These are phyloP conservation scores for Protea cynaroides DNA, from an alignment of 164 flowering plant species.

Conservation along the genomic window DNA sequence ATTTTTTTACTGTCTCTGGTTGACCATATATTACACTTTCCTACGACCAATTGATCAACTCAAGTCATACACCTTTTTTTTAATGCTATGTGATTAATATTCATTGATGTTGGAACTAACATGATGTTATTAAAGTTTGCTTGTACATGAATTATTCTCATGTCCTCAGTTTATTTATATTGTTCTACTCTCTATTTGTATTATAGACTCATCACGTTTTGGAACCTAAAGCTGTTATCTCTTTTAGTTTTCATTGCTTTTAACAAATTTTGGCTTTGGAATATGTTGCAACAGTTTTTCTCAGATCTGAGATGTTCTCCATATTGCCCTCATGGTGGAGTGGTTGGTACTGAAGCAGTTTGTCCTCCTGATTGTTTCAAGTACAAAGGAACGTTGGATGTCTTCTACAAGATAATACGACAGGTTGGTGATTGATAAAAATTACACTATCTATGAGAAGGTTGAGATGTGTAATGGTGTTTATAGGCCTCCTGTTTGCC, in stretches of 20 bases:
- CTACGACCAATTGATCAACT: too few species aligned
- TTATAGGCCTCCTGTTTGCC: neutral
- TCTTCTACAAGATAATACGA: slow-evolving; percentile 73
- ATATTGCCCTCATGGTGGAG: slow-evolving; percentile 72
- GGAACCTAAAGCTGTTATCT: neutral
- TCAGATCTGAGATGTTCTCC: slow-evolving; percentile 88
- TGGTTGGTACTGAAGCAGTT: slow-evolving; percentile 69
- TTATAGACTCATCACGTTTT: neutral
- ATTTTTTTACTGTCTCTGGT: too few species aligned
- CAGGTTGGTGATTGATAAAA: slow-evolving; percentile 54
- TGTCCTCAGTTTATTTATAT: too few species aligned
- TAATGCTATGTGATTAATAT: too few species aligned
- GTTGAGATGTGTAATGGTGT: neutral
- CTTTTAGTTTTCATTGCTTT: neutral
- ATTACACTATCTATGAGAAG: neutral
- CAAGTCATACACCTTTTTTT: too few species aligned
- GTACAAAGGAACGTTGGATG: slow-evolving; percentile 93
- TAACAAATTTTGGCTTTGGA: slow-evolving; percentile 1
- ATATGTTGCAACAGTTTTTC: slow-evolving; percentile 56
- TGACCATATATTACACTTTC: too few species aligned
- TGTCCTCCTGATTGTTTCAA: slow-evolving; percentile 95
- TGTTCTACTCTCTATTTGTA: too few species aligned
- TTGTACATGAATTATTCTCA: too few species aligned
- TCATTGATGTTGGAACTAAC: too few species aligned
- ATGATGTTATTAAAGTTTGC: too few species aligned